Evolutionary conservation across 1,284 basidiomycete species (phyloP).

Genomic region (Melampsora allii-populina): DNA sequence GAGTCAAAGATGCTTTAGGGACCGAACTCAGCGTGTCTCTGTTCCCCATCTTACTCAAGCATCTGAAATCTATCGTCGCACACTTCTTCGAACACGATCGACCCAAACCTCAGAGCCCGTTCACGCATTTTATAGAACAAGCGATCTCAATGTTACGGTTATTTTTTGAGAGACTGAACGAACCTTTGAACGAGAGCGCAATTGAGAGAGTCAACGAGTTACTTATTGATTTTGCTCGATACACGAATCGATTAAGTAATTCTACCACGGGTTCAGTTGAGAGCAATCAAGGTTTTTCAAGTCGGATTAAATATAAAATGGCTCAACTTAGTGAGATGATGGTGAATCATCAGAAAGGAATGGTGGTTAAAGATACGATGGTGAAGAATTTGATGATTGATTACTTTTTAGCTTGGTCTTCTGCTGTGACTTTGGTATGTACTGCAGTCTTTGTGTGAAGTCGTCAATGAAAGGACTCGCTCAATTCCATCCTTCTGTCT

Average conservation of each 20-base stretch:
- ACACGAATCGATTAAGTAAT: constrained; percentile 36
- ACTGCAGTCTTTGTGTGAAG: neutral
- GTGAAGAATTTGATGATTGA: constrained; percentile 43
- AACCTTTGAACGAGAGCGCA: constrained; percentile 60
- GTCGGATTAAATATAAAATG: constrained; percentile 69
- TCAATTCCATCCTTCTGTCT: neutral
- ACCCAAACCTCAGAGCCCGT: constrained; percentile 51
- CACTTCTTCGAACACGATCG: constrained; percentile 46
- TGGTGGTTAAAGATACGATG: constrained; percentile 52
- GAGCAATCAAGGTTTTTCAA: constrained; percentile 6
- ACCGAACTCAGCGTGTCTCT: constrained; percentile 69
- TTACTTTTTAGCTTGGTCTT: constrained; percentile 39
- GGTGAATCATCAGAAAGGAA: constrained; percentile 61
- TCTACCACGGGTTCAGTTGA: constrained; percentile 38
- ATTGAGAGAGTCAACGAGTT: constrained; percentile 55
- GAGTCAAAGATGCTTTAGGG: constrained; percentile 73
- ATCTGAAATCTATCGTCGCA: constrained; percentile 66
- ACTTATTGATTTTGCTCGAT: constrained; percentile 39
- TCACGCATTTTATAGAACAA: constrained; percentile 68
- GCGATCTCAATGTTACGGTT: constrained; percentile 69
- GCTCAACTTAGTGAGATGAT: constrained; percentile 69
- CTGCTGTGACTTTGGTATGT: constrained; percentile 24
- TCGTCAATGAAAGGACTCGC: neutral
- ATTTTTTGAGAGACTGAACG: constrained; percentile 68
- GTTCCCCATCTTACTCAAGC: constrained; percentile 64